Percentiles rank a stretch among this genome's conserved stretches.
Conservation (phyloP, 352 stramenopile species). For the Pythium folliculosum region DNA sequence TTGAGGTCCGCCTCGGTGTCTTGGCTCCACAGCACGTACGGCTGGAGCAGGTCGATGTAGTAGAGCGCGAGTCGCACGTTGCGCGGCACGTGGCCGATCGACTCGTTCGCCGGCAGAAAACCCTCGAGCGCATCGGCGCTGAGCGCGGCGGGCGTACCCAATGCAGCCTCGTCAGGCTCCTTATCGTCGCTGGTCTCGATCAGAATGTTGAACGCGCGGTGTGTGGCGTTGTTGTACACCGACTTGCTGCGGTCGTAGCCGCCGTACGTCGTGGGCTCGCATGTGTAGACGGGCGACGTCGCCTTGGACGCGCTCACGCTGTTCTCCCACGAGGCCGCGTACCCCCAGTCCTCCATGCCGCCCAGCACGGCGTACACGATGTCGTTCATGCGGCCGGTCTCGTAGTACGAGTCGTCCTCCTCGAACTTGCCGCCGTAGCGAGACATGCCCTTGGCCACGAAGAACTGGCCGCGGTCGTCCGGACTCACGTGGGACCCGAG, state of each 20-base stretch:
- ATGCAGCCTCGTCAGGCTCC: slow-evolving; percentile 49
- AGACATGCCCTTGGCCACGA: slow-evolving; percentile 57
- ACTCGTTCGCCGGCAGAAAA: slow-evolving; percentile 39
- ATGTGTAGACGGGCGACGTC: slow-evolving; percentile 56
- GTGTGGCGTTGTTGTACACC: slow-evolving; percentile 87
- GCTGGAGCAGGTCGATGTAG: slow-evolving; percentile 93
- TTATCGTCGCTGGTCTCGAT: slow-evolving; percentile 94
- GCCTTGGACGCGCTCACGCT: slow-evolving; percentile 23
- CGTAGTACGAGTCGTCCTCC: slow-evolving; percentile 61
- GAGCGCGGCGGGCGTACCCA: slow-evolving; percentile 69
- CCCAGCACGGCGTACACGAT: slow-evolving; percentile 94
- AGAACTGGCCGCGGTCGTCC: slow-evolving; percentile 56
- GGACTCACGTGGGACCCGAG: slow-evolving; percentile 51
- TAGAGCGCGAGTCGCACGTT: slow-evolving; percentile 93
- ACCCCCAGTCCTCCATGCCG: slow-evolving; percentile 97
- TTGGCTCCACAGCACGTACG: slow-evolving; percentile 79
- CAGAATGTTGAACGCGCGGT: slow-evolving; percentile 94
- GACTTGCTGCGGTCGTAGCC: slow-evolving; percentile 88
- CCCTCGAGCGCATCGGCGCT: slow-evolving; percentile 48
- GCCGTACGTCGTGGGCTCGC: slow-evolving; percentile 81
- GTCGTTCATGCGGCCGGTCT: slow-evolving; percentile 89
- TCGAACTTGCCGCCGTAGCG: slow-evolving; percentile 71
- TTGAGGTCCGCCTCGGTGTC: slow-evolving; percentile 27
- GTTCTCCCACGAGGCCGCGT: slow-evolving; percentile 87
- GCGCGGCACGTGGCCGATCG: slow-evolving; percentile 90